Evolutionary conservation across 495 filamentous ascomycete genomes (phyloP), one percentile per base, ranked within the genome.

Genomic region (Penicillium odoratum): DNA sequence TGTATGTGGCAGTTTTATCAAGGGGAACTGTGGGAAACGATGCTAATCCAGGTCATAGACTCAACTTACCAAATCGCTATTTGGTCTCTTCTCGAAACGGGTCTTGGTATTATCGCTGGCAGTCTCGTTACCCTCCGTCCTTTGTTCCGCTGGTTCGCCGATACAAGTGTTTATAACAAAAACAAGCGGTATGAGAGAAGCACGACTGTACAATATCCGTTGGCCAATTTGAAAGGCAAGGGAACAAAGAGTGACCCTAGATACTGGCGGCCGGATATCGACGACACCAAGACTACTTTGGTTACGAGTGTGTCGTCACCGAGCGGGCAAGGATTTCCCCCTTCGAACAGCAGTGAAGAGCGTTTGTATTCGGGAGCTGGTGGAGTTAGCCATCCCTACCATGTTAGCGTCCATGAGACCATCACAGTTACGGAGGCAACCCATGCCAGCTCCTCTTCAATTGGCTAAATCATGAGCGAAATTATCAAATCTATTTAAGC

Each of bases 81-180:
- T 50, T 74, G 73, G 70, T 68, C 70, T 9, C 56, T 63, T 21
- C 55, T 75, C 25, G 74, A 78, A 58, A 63, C 65, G 5, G 67
- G 68, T 25, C 61, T 75, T 38, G 74, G 65, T 9, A 74, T 78
- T 55, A 66, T 67, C 9, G 71, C 72, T 13, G 73, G 71, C 16
- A 73, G 74, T 43, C 69, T 78, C n/a, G 63, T 73, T 18, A 73
- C 69, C 13, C 64, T 75, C 18, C 72, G 74, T 7, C 74, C 75
- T 5, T 50, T 77, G 0, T 69, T 81, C 47, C 66, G 68, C 55
- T 63, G 58, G 57, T 49, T 66, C 16, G 48, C 59, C 5, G 68
- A 64, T n/a, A 55, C 49, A 36, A 28, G 30, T 45, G 18, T 36
- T 11, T 48, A 54, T 28, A 42, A 7, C 29, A 33, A 26, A 10